Base-by-base conservation (phyloP, 2,329 filamentous ascomycete genomes). In the Drechslerella stenobrocha region DNA sequence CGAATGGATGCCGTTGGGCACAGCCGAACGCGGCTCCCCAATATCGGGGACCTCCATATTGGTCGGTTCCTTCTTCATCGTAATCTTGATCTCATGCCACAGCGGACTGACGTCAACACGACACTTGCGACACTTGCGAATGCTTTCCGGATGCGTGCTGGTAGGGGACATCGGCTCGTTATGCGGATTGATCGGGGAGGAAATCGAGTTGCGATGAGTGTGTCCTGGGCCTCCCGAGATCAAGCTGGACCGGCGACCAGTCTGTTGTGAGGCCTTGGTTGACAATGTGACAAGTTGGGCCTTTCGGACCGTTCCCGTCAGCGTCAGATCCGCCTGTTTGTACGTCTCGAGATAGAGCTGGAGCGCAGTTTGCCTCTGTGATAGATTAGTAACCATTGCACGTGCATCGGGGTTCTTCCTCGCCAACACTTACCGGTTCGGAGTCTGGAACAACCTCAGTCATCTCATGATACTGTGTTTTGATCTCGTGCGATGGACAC, bases 301-400 rank as follows among this genome's bases (percentile, higher is more conserved):
- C 77, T 96, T 96, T 56, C 93, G 87, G 20, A 93, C 89, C 15
- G 92, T 96, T 24, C 93, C 93, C 1, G 91, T 96, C 72, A 96
- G 79, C 1, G 88, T 84, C 37, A 92, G 82, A 75, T 98, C 93
- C 6, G 93, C 92, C 77, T 97, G 92, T 77, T 98, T 98, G 80
- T 90, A 96, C 61, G 87, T 90, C 71, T 87, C 87, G 44, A 87
- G 89, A 75, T 88, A 98, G 23, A 95, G 81, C 75, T 96, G 90
- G 50, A 98, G 78, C 7, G 89, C 90, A 72, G 86, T 95, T 53
- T 85, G 77, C n/a, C 51, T 53, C 63, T 60, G 50, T 2, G 3
- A 24, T 30, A 23, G 15, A 35, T 67, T 56, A 67, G 63, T 26
- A 53, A 9, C 8, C 28, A 20, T 22, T 35, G 18, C 18, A 22